phyloP scores from a whole-genome alignment of 306 rosid genomes.

The Albizia julibrissin region DNA sequence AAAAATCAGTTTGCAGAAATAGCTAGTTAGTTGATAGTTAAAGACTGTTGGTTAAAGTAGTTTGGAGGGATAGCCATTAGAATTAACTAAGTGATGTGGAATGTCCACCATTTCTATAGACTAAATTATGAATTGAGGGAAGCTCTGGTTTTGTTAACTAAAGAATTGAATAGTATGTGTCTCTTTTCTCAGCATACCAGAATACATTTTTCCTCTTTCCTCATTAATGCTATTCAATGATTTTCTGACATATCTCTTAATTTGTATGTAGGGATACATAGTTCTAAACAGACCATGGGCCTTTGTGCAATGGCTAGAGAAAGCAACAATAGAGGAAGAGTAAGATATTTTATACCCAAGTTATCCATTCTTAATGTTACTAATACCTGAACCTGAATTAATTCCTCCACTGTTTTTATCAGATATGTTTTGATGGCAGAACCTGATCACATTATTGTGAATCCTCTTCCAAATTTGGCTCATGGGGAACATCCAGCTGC shows the following conservation, averaged over 20 bases:
- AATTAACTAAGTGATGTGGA: background rate
- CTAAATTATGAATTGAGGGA: background rate
- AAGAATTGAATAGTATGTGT: background rate
- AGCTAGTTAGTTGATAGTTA: background rate
- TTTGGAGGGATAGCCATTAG: background rate
- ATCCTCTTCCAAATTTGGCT: slow-evolving; percentile 90
- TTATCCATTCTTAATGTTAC: slow-evolving; percentile 28
- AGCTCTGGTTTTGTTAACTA: background rate
- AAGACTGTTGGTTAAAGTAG: background rate
- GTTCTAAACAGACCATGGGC: slow-evolving; percentile 99
- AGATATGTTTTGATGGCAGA: slow-evolving; percentile 96
- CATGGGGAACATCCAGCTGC: slow-evolving; percentile 83
- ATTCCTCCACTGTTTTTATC: slow-evolving; percentile 39
- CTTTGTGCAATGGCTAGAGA: slow-evolving; percentile 95
- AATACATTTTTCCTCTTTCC: background rate
- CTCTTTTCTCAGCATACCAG: background rate
- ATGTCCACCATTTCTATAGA: background rate
- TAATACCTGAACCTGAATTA: slow-evolving; percentile 3
- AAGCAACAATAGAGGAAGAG: slow-evolving; percentile 87
- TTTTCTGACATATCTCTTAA: slow-evolving; percentile 28
- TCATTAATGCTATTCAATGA: slow-evolving; percentile 12
- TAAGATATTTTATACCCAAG: slow-evolving; percentile 43
- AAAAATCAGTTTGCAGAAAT: background rate
- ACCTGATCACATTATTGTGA: slow-evolving; percentile 87
- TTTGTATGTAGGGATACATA: slow-evolving; percentile 70